Evolutionary conservation across 805 yeast genomes (phyloP).

Genomic region (Metschnikowia anglica): DNA sequence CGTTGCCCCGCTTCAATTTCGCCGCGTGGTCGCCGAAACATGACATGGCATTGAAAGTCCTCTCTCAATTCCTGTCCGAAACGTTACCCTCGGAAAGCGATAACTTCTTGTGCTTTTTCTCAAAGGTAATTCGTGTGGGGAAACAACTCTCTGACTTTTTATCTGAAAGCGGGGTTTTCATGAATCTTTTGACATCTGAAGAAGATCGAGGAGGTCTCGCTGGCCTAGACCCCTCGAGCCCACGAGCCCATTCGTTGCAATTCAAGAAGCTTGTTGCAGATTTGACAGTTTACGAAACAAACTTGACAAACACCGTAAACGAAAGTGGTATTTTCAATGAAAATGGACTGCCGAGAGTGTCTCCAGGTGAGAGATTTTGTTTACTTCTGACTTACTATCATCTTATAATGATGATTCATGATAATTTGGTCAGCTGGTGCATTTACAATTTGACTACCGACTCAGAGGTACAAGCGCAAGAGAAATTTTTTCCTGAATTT

Average conservation of each 20-base stretch:
- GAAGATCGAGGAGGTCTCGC: slow-evolving; percentile 8
- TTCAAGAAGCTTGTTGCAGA: slow-evolving; percentile 4
- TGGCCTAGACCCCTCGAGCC: background rate
- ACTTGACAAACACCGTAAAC: background rate
- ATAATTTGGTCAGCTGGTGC: slow-evolving; percentile 46
- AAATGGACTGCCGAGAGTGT: background rate
- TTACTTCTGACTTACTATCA: slow-evolving; percentile 45
- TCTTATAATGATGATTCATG: slow-evolving; percentile 50
- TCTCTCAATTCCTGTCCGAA: slow-evolving; percentile 7
- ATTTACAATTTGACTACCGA: slow-evolving; percentile 16
- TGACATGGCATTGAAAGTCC: slow-evolving; percentile 31
- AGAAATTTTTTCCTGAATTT: background rate
- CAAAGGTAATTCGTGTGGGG: slow-evolving; percentile 47
- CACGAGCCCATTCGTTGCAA: background rate
- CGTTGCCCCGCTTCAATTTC: slow-evolving; percentile 50
- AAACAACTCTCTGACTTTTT: slow-evolving; percentile 46
- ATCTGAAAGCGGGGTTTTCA: slow-evolving; percentile 3
- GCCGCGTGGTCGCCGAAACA: slow-evolving; percentile 50
- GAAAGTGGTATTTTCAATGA: slow-evolving; percentile 4
- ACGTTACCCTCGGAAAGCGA: slow-evolving; percentile 8
- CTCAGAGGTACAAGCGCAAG: background rate
- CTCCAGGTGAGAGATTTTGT: slow-evolving; percentile 2
- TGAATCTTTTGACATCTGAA: slow-evolving; percentile 13
- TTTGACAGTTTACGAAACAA: background rate
- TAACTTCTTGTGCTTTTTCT: slow-evolving; percentile 42